Evolutionary conservation across 192 early-diverging fungal species (phyloP).

Genomic region (Funneliformis geosporum): DNA sequence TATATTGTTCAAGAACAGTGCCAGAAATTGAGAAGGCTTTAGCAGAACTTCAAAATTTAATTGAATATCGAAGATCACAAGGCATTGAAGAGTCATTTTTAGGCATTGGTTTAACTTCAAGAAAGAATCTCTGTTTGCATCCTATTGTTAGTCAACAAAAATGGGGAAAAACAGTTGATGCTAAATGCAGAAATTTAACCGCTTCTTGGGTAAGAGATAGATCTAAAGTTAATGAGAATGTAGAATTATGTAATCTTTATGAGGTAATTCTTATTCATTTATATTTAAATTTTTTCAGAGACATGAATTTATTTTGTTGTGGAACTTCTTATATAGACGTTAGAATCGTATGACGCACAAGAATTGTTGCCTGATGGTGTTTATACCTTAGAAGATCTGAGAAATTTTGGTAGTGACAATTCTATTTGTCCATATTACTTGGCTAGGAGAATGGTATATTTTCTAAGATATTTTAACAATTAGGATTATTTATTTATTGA

Average conservation of each 20-base stretch:
- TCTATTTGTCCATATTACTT: conserved; percentile 95
- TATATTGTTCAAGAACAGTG: conserved; percentile 99
- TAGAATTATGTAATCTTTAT: conserved; percentile 73
- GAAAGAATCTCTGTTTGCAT: conserved; percentile 95
- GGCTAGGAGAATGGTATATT: conserved; percentile 73
- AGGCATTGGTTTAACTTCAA: conserved; percentile 88
- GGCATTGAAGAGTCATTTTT: conserved; percentile 81
- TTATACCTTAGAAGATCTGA: conserved; percentile 96
- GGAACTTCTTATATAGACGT: conserved; percentile 41
- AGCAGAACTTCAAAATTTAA: conserved; percentile 90
- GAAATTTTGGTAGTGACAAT: conserved; percentile 71
- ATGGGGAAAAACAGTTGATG: conserved; percentile 84
- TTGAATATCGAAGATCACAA: conserved; percentile 74
- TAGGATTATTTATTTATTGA: conserved; percentile 6
- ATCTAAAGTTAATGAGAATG: conserved; percentile 43
- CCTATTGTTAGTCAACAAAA: conserved; percentile 85
- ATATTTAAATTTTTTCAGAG: background rate
- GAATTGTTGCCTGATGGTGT: conserved; percentile 82
- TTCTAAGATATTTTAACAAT: background rate
- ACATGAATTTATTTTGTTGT: background rate
- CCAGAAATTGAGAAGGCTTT: conserved; percentile 99
- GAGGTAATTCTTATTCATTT: conserved; percentile 52
- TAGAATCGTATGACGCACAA: conserved; percentile 65
- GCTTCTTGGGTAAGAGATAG: conserved; percentile 90
- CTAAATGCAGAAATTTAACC: conserved; percentile 88